Conservation (phyloP, 306 rosid species). For the Delonix regia region DNA sequence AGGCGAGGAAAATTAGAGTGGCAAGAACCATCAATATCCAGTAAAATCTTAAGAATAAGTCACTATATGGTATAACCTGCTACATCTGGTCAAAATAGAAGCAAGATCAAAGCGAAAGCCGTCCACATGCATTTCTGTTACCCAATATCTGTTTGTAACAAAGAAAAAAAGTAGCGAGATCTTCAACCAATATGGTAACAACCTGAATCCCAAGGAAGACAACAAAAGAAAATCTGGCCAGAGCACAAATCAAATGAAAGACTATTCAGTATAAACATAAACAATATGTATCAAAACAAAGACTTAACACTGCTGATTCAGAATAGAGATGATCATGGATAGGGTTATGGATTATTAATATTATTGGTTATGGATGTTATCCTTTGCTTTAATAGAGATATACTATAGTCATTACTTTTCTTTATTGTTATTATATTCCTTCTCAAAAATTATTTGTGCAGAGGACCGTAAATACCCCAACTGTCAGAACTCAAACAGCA, state of each 20-base stretch:
- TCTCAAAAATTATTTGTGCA: background rate
- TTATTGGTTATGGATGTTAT: background rate
- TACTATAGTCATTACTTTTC: background rate
- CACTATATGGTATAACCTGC: conserved; percentile 67
- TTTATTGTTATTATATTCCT: background rate
- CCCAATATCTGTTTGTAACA: conserved; percentile 83
- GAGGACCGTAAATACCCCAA: background rate
- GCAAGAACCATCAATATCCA: conserved; percentile 22
- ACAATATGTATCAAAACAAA: background rate
- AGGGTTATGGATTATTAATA: background rate
- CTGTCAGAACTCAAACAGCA: background rate
- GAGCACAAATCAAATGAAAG: conserved; percentile 4
- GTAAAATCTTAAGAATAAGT: conserved; percentile 25
- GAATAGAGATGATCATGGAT: background rate
- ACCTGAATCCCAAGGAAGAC: conserved; percentile 17
- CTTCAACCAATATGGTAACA: conserved; percentile 30
- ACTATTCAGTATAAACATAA: conserved; percentile 25
- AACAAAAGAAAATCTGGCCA: conserved; percentile 33
- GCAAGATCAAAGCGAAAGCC: conserved; percentile 99
- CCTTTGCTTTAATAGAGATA: background rate
- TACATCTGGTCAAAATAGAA: conserved; percentile 88
- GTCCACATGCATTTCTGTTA: conserved; percentile 92
- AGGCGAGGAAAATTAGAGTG: conserved; percentile 41
- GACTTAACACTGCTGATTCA: background rate
- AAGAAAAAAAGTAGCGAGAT: conserved; percentile 35